Evolutionary conservation across 768 basidiomycete species (phyloP), one percentile per base, ranked within the genome.

Genomic region (Mycena kentingensis): DNA sequence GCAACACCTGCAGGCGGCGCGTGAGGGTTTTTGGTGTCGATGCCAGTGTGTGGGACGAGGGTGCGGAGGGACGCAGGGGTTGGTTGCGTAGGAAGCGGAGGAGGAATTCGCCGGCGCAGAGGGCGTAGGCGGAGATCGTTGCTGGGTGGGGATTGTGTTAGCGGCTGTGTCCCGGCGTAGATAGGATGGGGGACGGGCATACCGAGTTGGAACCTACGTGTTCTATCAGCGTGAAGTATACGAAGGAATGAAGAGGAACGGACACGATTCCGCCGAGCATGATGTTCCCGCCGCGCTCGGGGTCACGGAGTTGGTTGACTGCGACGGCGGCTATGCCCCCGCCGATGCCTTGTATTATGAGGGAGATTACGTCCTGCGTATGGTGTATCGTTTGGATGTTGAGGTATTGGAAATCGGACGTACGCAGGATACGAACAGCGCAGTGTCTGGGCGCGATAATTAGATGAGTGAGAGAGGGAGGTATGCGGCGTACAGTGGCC

Each of bases 321-420:
- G 68, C 75, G 1, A 65, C 63, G 4, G 78, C 73, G 0, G 84
- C 84, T 19, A 74, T 60, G 0, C 77, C 85, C 22, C 86, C 86
- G 32, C 87, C 87, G 16, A 77, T 66, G 25, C 79, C 85, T 68
- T 89, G 87, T 2, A 87, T 66, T n/a, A 82, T 66, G 24, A 89
- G 73, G 10, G 85, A 78, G 28, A 83, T 64, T 18, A 85, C 61
- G 56, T 88, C 87, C 76, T 42, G 22, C 19, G 18, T n/a, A 21
- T n/a, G n/a, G 8, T 28, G 22, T 24, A 25, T 25, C 1, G n/a
- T 35, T 36, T 3, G 3, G 5, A 24, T 2, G 10, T 11, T 5
- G 60, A 26, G 15, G 22, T 3, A 36, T 15, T 10, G 16, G 12
- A 11, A 26, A 5, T 8, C 2, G 1, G 18, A 39, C 70, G 49